These are phyloP conservation scores for Akanthomyces uredinophilus DNA, from an alignment of 2,329 filamentous ascomycete genomes.

Conservation along the genomic window DNA sequence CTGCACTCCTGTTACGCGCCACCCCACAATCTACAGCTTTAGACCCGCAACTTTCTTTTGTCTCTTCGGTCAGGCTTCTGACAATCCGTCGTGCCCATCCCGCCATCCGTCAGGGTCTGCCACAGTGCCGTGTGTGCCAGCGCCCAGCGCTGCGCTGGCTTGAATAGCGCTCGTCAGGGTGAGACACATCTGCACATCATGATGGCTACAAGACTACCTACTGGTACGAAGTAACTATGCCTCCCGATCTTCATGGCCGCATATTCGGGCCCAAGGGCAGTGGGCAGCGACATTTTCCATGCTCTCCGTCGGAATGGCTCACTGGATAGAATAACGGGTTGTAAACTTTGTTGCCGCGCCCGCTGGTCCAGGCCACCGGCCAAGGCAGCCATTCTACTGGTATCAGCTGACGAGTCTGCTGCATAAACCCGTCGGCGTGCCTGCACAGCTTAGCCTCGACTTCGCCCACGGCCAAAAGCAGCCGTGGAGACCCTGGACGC, in stretches of 20 bases:
- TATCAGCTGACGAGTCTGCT: background rate
- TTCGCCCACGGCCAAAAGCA: background rate
- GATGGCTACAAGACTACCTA: background rate
- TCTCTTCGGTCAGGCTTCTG: background rate
- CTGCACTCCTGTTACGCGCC: slow-evolving; percentile 10
- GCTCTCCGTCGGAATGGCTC: background rate
- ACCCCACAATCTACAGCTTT: slow-evolving; percentile 15
- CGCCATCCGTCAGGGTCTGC: background rate
- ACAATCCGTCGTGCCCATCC: background rate
- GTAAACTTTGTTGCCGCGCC: background rate
- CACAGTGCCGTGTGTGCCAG: background rate
- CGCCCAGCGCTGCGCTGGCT: background rate
- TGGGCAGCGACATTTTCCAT: no score
- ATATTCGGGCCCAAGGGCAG: no score
- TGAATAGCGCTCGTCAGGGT: background rate
- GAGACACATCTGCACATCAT: slow-evolving; percentile 8
- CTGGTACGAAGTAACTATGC: background rate
- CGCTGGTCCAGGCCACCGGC: background rate
- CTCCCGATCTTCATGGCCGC: no score
- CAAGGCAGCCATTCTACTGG: background rate
- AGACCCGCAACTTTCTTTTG: background rate
- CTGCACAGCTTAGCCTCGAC: no score
- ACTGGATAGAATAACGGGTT: background rate
- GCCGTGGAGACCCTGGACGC: background rate
- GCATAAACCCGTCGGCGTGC: background rate